Evolutionary conservation across 176 grass and related monocot species (phyloP), one percentile per base, ranked within the genome.

Genomic region (Tillandsia leiboldiana): DNA sequence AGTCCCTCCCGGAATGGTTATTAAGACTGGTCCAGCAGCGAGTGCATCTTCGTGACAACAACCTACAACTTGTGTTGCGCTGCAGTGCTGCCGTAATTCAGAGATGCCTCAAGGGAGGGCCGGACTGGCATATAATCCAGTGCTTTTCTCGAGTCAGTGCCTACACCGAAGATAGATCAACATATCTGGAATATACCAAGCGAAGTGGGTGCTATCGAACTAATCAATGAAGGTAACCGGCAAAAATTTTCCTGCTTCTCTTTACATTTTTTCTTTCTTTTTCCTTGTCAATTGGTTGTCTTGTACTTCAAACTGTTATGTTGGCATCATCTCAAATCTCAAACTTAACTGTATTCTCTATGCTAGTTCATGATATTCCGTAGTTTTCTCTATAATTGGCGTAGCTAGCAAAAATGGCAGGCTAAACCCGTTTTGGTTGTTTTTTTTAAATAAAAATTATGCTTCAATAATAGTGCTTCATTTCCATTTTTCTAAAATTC

Each of bases 71-170:
- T 17, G 3, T 17, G 18, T 8, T 74, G 72, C 2, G 27, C n/a
- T 74, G 72, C 29, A 74, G 63, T 64, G 11, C 26, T 10, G 23
- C 2, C 17, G 53, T 64, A 11, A 24, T 74, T 26, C 11, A 74
- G 56, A 74, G 72, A 61, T 74, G 72, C 52, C 56, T 48, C 33
- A 23, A 17, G 72, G 72, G 6, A 12, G 23, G 56, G 20, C 28
- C 50, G 49, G 72, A 74, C 63, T 74, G 72, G 72, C 72, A 28
- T 9, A 48, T 64, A 17, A 62, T 74, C n/a, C 26, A 74, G 13
- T 14, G 27, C n/a, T 74, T 74, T 50, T 74, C 72, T 20, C 23
- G 52, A 8, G 72, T 74, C 20, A 63, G 24, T n/a, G 72, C 72
- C 48, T 51, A 54, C 63, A 74, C 72, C 47, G 26, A 3, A 0